Evolutionary conservation across 2,329 filamentous ascomycete species (phyloP).

Genomic region (Microascus cirrosus): DNA sequence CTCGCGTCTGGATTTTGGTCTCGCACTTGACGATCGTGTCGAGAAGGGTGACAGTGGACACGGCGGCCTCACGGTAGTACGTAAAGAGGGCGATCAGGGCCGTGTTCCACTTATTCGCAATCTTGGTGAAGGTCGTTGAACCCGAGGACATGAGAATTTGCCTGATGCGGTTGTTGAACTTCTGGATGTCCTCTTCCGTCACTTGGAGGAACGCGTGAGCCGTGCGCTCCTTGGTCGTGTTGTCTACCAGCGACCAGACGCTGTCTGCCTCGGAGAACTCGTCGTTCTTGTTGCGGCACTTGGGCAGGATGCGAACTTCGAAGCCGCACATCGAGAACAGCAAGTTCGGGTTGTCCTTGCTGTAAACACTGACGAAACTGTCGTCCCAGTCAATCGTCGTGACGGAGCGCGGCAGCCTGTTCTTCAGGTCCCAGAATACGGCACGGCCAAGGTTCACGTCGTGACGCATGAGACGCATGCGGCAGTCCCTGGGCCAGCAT

Average conservation of each 20-base stretch:
- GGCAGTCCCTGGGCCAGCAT: slow-evolving; percentile 94
- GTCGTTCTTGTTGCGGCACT: slow-evolving; percentile 88
- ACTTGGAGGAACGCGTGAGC: slow-evolving; percentile 97
- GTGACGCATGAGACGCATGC: slow-evolving; percentile 97
- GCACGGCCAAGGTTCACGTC: slow-evolving; percentile 96
- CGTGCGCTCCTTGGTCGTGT: slow-evolving; percentile 91
- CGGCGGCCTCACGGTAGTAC: slow-evolving; percentile 94
- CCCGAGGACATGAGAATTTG: slow-evolving; percentile 99
- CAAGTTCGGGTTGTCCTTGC: slow-evolving; percentile 91
- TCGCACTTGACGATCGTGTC: slow-evolving; percentile 99
- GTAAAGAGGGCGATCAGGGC: slow-evolving; percentile 94
- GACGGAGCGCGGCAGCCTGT: slow-evolving; percentile 82
- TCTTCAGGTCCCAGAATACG: slow-evolving; percentile 98
- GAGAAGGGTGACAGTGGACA: slow-evolving; percentile 85
- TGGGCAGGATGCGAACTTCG: slow-evolving; percentile 90
- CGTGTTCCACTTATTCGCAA: slow-evolving; percentile 99
- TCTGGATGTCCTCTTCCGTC: slow-evolving; percentile 93
- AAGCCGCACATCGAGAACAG: slow-evolving; percentile 98
- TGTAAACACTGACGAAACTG: slow-evolving; percentile 96
- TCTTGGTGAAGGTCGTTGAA: slow-evolving; percentile 99
- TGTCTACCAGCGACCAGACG: slow-evolving; percentile 95
- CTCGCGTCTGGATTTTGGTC: slow-evolving; percentile 97
- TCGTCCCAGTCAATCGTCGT: slow-evolving; percentile 99
- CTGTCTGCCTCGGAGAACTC: slow-evolving; percentile 97
- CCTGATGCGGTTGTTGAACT: slow-evolving; percentile 97